Base-by-base conservation (phyloP, 345 rosid species). In the Arabidopsis suecica region DNA sequence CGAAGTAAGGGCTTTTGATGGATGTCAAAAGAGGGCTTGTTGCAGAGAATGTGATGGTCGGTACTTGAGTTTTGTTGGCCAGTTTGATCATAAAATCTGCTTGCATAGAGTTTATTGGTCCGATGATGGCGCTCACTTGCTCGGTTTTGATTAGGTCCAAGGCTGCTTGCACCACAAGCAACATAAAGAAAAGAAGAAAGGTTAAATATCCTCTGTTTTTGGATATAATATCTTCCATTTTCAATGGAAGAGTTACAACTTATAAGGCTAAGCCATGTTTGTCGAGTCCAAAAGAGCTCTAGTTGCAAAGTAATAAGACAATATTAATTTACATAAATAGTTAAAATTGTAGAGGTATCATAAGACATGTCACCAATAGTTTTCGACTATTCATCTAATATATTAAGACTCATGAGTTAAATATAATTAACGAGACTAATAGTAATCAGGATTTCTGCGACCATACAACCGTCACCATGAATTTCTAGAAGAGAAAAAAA, bases 81-180 rank as follows among this genome's bases (percentile, higher is more conserved):
- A 80, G 18, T 6, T 38, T 51, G 3, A 73, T 71, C 32, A 79
- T 65, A 78, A 87, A 81, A 7, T 75, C 30, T 1, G 86, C 84
- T 53, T 86, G 83, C 78, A 44, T 60, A 14, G 95, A 83, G 57
- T 53, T 65, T 61, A 30, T 65, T 63, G 90, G 89, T 47, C 90
- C 92, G 0, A 89, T 16, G 22, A 86, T 86, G 64, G 86, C 90
- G 61, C 82, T 79, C 68, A 85, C 87, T 78, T 75, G 40, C 72
- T 68, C 77, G 45, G 82, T 86, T 55, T 86, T 80, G 13, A 87
- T 71, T 57, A 85, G 60, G 22, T 85, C 83, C 25, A 81, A 33
- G 37, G 86, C 88, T 81, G 85, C 51, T 75, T 68, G 32, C 54
- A 62, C 49, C 75, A 53, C 75, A 76, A 76, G 30, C 53, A 77